Evolutionary conservation across 2,329 filamentous ascomycete species (phyloP), one percentile per base, ranked within the genome.

Genomic region (Daldinia sp.): DNA sequence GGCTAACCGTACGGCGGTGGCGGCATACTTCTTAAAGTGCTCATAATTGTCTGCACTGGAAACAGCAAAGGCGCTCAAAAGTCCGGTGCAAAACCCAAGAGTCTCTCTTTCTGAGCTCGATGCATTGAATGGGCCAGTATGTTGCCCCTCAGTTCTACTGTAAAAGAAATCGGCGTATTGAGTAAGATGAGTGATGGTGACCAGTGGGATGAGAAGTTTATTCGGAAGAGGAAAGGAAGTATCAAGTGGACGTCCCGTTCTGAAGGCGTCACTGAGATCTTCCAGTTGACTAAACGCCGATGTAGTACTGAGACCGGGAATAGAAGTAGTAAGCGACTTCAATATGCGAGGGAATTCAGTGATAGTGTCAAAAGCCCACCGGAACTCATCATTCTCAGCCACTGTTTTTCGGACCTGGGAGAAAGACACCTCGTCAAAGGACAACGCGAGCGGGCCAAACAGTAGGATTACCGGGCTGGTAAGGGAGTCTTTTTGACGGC

Each of bases 81-180:
- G 61, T 0, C 79, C 79, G 2, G 75, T 76, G 41, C 80, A 81
- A 52, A 80, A 75, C 0, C 80, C 80, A 1, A 76, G 59, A 0
- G 72, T 73, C 66, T 74, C 70, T 23, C 23, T 61, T 30, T 61
- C 53, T 43, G 17, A 47, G 39, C 60, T 54, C 19, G 49, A 47
- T n/a, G 23, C 19, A 9, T 35, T 25, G 23, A 61, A 61, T 15
- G 43, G 47, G 15, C 63, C 61, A 25, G 47, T 19, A 4, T 48
- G 43, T 30, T 39, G 39, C 19, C 19, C 47, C 27, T 66, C 62
- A 3, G 49, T 47, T 32, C 34, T 63, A 8, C 45, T 60, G 49
- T 37, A 57, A 50, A 59, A 13, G 47, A 59, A 61, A 11, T 49
- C 55, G 17, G 56, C 55, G 21, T 66, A 61, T 51, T 64, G 68